These are phyloP conservation scores for Mycocalia duriaeana DNA, from an alignment of 1,284 basidiomycete genomes.

Conservation along the genomic window DNA sequence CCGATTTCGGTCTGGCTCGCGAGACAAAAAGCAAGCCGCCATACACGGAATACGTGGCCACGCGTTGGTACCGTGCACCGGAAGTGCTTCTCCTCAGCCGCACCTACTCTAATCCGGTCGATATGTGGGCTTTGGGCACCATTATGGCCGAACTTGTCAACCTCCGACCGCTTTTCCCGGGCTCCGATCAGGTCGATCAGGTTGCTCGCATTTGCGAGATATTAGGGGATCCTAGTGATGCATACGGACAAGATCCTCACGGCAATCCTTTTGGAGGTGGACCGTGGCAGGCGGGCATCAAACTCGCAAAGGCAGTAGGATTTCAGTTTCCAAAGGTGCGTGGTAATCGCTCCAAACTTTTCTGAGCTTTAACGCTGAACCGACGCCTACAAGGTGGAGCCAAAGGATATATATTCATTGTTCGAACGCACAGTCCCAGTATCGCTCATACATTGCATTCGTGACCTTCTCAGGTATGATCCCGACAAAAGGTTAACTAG, in stretches of 20 bases:
- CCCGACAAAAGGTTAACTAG: slow-evolving; percentile 84
- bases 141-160: slow-evolving; percentile 97
- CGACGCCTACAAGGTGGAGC: slow-evolving; percentile 52
- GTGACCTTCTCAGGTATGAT: slow-evolving; percentile 89
- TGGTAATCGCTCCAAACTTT: slow-evolving; percentile 7
- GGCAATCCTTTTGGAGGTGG: slow-evolving; percentile 81
- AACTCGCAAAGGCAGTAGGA: slow-evolving; percentile 83
- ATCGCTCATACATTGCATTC: slow-evolving; percentile 87
- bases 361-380: neutral
- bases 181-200: slow-evolving; percentile 93
- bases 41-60: slow-evolving; percentile 98
- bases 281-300: slow-evolving; percentile 80
- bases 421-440: slow-evolving; percentile 80
- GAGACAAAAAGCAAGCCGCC: slow-evolving; percentile 88
- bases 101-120: slow-evolving; percentile 94
- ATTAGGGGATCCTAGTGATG: slow-evolving; percentile 86
- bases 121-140: slow-evolving; percentile 98
- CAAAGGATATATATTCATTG: slow-evolving; percentile 70
- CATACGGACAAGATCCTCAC: slow-evolving; percentile 76
- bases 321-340: slow-evolving; percentile 86
- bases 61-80: slow-evolving; percentile 98
- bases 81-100: slow-evolving; percentile 90
- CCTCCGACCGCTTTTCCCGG: slow-evolving; percentile 95
- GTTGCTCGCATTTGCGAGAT: slow-evolving; percentile 86
- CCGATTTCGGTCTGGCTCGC: slow-evolving; percentile 95